A percentile compares a stretch with the other conserved stretches of the same genome.
phyloP scores from a whole-genome alignment of 2,329 filamentous ascomycete genomes.

The Nemania sp. region DNA sequence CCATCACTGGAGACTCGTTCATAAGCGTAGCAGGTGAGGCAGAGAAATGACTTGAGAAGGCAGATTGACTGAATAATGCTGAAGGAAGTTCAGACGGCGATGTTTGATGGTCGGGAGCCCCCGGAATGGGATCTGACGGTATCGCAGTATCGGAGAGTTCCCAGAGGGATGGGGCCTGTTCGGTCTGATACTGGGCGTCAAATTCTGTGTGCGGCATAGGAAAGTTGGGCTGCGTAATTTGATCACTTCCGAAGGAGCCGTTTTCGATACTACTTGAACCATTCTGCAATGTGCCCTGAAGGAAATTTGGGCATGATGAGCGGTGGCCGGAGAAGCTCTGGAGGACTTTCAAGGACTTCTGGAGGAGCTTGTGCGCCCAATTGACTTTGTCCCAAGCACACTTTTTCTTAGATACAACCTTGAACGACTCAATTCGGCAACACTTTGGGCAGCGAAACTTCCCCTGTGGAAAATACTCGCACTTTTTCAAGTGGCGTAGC shows the following conservation, averaged over 20 bases:
- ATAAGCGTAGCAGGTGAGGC: background rate
- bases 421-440: slow-evolving; percentile 29
- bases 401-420: slow-evolving; percentile 31
- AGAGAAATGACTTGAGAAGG: slow-evolving; percentile 5
- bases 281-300: background rate
- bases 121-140: background rate
- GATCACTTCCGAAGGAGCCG: background rate
- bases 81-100: slow-evolving; percentile 21
- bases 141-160: background rate
- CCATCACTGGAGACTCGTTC: slow-evolving; percentile 1
- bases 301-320: background rate
- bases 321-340: background rate
- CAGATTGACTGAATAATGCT: background rate
- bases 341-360: slow-evolving; percentile 7
- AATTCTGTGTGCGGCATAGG: background rate
- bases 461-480: slow-evolving; percentile 34
- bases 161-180: background rate
- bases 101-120: background rate
- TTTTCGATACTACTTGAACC: background rate
- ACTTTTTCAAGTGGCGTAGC: slow-evolving; percentile 40
- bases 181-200: too few relatives aligned
- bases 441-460: slow-evolving; percentile 40
- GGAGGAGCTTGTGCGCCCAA: background rate
- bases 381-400: slow-evolving; percentile 38
- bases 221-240: background rate